Base-by-base conservation (phyloP, 805 yeast species). In the Barnettozyma wickerhamii region DNA sequence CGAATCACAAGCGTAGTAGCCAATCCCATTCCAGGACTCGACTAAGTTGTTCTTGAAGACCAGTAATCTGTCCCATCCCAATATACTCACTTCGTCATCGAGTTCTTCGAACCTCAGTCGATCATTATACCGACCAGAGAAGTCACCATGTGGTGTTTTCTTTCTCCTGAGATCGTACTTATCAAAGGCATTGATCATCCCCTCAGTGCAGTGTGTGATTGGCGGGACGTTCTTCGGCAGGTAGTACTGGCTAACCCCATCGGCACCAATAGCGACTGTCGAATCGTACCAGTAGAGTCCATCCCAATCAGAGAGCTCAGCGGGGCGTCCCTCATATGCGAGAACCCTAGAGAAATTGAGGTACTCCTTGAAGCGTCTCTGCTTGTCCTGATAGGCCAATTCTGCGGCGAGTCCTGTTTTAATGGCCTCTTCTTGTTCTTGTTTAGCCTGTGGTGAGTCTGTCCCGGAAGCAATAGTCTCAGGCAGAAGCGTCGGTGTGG, bases 31-130 rank as follows among this genome's bases (percentile, higher is more conserved):
- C 35, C 37, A 45, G n/a, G 45, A 41, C 15, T 42, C 59, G n/a
- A 45, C 37, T 5, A 55, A 17, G 21, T 55, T 55, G 24, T 48
- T 51, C 37, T 49, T 55, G 12, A 39, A 34, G n/a, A 27, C 20
- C 19, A 9, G n/a, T 18, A 7, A 41, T 4, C 9, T 18, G 12
- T 23, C 26, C 9, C 12, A 23, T 9, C 26, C 26, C 26, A 23
- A 23, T 12, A 23, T 12, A 23, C 26, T 23, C 2, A 23, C 19
- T 4, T 35, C 18, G 7, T 19, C 17, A 4, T 12, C 10, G 10
- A 44, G 1, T 15, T 24, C 27, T n/a, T 29, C 12, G 9, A 53
- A 13, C 14, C 15, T 19, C 12, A 55, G 19, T 0, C 47, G 14
- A 38, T 54, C 59, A 18, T 47, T 49, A 30, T 51, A 52, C 30